Evolutionary conservation across 306 rosid genomes (phyloP), one percentile per base, ranked within the genome.

Genomic region (Comarum palustre): DNA sequence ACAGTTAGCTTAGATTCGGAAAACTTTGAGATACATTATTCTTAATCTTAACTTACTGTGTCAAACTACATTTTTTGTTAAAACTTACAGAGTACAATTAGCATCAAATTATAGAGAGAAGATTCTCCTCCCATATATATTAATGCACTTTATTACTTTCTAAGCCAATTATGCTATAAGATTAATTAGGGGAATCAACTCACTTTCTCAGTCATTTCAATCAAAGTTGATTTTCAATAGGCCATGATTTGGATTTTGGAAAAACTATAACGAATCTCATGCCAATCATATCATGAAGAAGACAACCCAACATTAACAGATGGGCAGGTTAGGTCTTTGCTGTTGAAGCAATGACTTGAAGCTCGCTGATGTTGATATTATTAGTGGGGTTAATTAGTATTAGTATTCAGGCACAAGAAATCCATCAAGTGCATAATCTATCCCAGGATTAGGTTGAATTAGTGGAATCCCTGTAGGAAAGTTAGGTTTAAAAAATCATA

Each of bases 401-500:
- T 27, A 15, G n/a, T 58, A 55, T 45, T 20, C 22, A 68, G 68
- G 48, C 79, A 72, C 79, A 47, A 45, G 32, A 10, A 10, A 31
- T 1, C 60, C 4, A 13, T 25, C 78, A 50, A 42, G 32, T 54
- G 64, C 58, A 51, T 62, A 62, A 55, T 58, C 34, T 41, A 59
- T 81, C 54, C 27, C 3, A 57, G 41, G 55, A 74, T 71, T 72
- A 69, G 66, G 61, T 54, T 59, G 54, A 77, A 48, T 59, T 84
- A 50, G 67, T 79, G 85, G 75, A 77, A 45, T 77, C 78, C 68
- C 47, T 1, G 68, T 27, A 65, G 25, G 68, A n/a, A 66, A 17
- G 72, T 84, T 72, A 65, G 85, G 83, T 82, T 68, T 43, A n/a
- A n/a, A n/a, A 60, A 41, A 69, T 66, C 71, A 62, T 42, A 78